A percentile compares a stretch with the other conserved stretches of the same genome.
phyloP scores from a whole-genome alignment of 129 eudicot species.

The Chrysanthemum makinoi region DNA sequence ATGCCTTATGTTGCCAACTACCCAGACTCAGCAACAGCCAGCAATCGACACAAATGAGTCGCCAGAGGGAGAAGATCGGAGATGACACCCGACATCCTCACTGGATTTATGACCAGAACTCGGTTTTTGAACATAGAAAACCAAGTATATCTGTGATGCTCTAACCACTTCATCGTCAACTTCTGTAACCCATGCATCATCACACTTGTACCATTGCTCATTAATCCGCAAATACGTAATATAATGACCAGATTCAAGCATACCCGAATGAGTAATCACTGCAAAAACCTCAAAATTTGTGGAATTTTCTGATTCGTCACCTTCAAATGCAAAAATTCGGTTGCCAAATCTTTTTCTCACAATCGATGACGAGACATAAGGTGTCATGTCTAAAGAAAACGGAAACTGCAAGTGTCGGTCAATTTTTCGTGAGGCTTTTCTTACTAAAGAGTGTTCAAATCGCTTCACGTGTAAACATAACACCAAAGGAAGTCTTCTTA shows the following conservation, averaged over 20 bases:
- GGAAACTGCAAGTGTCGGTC: constrained; percentile 70
- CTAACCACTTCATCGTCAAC: constrained; percentile 72
- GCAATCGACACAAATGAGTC: constrained; percentile 65
- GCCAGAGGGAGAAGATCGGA: constrained; percentile 37
- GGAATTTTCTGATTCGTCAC: constrained; percentile 56
- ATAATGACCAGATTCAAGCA: constrained; percentile 78
- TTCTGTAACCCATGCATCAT: constrained; percentile 77
- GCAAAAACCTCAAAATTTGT: constrained; percentile 69
- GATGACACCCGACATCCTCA: constrained; percentile 68
- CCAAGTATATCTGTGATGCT: constrained; percentile 63
- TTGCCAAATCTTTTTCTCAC: constrained; percentile 64
- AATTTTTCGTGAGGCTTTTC: constrained; percentile 63
- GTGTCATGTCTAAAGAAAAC: constrained; percentile 71
- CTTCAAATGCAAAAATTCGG: constrained; percentile 58
- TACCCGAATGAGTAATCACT: constrained; percentile 71
- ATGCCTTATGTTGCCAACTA: constrained; percentile 13
- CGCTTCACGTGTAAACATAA: constrained; percentile 65
- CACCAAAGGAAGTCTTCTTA: constrained; percentile 55
- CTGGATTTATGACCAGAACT: constrained; percentile 36
- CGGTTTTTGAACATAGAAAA: constrained; percentile 54
- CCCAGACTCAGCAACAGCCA: constrained; percentile 58
- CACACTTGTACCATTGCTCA: constrained; percentile 75
- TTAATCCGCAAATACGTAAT: constrained; percentile 55
- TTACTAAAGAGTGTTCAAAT: constrained; percentile 55
- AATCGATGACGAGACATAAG: constrained; percentile 59